A percentile compares a stretch with the other conserved stretches of the same genome.
phyloP scores from a whole-genome alignment of 768 basidiomycete genomes.

The Trametes cinnabarina region DNA sequence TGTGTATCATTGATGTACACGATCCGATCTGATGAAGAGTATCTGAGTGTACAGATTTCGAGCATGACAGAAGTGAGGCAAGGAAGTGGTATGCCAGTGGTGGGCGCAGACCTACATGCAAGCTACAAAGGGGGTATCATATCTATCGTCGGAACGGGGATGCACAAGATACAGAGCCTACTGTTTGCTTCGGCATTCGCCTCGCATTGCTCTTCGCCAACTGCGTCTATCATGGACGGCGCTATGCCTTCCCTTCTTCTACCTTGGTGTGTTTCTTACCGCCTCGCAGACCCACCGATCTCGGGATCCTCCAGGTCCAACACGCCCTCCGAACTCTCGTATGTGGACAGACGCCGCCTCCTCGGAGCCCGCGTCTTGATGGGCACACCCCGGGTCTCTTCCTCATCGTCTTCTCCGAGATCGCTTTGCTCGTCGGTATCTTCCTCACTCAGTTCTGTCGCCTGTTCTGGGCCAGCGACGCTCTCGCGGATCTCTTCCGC shows the following conservation, averaged over 20 bases:
- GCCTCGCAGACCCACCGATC: conserved; percentile 38
- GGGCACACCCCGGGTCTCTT: conserved; percentile 15
- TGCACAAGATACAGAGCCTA: background rate
- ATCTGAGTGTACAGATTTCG: too few relatives aligned
- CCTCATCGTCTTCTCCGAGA: conserved; percentile 24
- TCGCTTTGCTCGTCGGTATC: conserved; percentile 19
- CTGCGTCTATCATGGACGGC: background rate
- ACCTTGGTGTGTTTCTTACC: conserved; percentile 1
- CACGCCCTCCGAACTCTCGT: conserved; percentile 44
- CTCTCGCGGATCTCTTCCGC: conserved; percentile 9
- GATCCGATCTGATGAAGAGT: too few relatives aligned
- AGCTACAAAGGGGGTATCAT: background rate
- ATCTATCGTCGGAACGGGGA: background rate
- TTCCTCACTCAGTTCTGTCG: conserved; percentile 3
- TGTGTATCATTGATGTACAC: too few relatives aligned
- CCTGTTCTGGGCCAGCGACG: background rate
- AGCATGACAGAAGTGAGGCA: too few relatives aligned
- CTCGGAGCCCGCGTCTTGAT: conserved; percentile 27
- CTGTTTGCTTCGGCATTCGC: background rate
- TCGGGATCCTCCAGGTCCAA: conserved; percentile 48
- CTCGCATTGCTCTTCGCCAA: background rate
- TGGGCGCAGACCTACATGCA: too few relatives aligned
- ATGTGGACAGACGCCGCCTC: conserved; percentile 46
- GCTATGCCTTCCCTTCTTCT: too few relatives aligned
- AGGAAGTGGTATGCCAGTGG: too few relatives aligned